Evolutionary conservation across 345 rosid species (phyloP).

Genomic region (Chamaenerion angustifolium): DNA sequence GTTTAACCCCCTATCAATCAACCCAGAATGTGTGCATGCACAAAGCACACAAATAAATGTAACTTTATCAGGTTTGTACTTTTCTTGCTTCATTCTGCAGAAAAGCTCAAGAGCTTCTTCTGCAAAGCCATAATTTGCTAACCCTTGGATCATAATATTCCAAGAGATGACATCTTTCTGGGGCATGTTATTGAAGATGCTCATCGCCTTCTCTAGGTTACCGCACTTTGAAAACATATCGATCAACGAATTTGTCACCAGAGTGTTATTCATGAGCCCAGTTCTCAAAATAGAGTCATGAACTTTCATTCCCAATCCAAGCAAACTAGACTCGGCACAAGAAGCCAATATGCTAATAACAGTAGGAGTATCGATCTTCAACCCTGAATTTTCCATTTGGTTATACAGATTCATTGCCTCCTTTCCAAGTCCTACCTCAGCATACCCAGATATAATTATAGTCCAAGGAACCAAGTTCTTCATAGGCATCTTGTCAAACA

Average conservation of each 20-base stretch:
- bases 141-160: slow-evolving; percentile 78
- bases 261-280: slow-evolving; percentile 23
- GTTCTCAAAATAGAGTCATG: slow-evolving; percentile 34
- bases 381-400: slow-evolving; percentile 41
- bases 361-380: slow-evolving; percentile 48
- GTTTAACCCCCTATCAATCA: slow-evolving; percentile 50
- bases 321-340: slow-evolving; percentile 72
- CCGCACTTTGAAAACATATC: slow-evolving; percentile 92
- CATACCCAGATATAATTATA: slow-evolving; percentile 68
- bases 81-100: slow-evolving; percentile 54
- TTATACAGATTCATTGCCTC: slow-evolving; percentile 48
- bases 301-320: slow-evolving; percentile 53
- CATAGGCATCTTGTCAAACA: slow-evolving; percentile 72
- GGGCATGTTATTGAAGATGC: slow-evolving; percentile 38
- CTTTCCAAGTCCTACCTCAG: slow-evolving; percentile 44
- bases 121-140: slow-evolving; percentile 75
- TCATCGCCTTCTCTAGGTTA: slow-evolving; percentile 37
- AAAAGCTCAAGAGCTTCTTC: slow-evolving; percentile 52
- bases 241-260: slow-evolving; percentile 56
- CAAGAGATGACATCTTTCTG: slow-evolving; percentile 65
- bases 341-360: slow-evolving; percentile 64
- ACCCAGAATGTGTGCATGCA: slow-evolving; percentile 78
- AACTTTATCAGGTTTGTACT: slow-evolving; percentile 49
- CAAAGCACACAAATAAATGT: slow-evolving; percentile 60
- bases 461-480: slow-evolving; percentile 81